Percentiles rank a stretch among this genome's conserved stretches.
Evolutionary conservation across 805 yeast species (phyloP).

Genomic region (Candida cerambycidarum): DNA sequence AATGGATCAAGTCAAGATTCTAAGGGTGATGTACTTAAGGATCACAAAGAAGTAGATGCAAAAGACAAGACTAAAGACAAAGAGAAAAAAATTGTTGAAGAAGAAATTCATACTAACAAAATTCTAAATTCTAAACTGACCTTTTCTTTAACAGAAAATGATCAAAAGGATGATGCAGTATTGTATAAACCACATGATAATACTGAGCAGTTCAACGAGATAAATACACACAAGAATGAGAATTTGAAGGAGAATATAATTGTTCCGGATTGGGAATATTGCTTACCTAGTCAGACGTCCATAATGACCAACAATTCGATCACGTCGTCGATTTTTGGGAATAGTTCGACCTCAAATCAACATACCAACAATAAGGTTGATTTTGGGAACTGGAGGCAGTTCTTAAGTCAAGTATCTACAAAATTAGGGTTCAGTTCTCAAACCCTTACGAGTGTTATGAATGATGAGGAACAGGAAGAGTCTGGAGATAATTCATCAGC

Average conservation of each 20-base stretch:
- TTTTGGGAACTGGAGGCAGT: slow-evolving; percentile 35
- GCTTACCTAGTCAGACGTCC: slow-evolving; percentile 31
- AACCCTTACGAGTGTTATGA: slow-evolving; percentile 27
- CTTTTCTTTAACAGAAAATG: slow-evolving; percentile 20
- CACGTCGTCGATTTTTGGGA: slow-evolving; percentile 24
- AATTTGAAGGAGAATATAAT: slow-evolving; percentile 39
- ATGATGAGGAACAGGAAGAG: slow-evolving; percentile 9
- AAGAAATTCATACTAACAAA: slow-evolving; percentile 25
- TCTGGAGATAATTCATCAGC: slow-evolving; percentile 12
- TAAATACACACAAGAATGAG: slow-evolving; percentile 46
- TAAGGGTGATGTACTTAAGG: background rate
- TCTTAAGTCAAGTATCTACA: slow-evolving; percentile 33
- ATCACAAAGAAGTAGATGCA: slow-evolving; percentile 3
- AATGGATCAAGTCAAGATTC: background rate
- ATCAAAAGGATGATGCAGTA: slow-evolving; percentile 39
- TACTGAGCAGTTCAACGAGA: slow-evolving; percentile 38
- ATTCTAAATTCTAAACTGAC: slow-evolving; percentile 33
- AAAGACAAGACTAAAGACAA: slow-evolving; percentile 10
- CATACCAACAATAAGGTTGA: slow-evolving; percentile 25
- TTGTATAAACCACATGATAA: slow-evolving; percentile 44
- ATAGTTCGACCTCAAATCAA: slow-evolving; percentile 24
- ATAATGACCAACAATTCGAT: slow-evolving; percentile 14
- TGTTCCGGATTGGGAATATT: slow-evolving; percentile 43
- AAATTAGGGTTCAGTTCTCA: slow-evolving; percentile 36
- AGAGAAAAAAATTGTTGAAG: slow-evolving; percentile 8